phyloP scores from a whole-genome alignment of 2,329 filamentous ascomycete species.

The Neoascochyta sp. region DNA sequence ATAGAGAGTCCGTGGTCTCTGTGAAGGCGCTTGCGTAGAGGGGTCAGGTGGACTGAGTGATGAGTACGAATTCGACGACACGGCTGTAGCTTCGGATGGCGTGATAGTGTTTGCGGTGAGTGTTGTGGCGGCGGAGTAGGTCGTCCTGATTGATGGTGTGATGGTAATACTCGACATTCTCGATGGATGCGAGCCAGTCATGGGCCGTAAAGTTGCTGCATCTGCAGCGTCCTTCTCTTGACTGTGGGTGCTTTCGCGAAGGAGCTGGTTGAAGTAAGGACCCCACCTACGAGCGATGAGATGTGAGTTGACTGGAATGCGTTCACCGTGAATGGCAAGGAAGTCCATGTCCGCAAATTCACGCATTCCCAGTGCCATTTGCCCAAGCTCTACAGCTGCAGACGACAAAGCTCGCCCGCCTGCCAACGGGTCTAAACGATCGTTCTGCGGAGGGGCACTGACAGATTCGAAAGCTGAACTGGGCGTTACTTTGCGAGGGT shows the following conservation, averaged over 20 bases:
- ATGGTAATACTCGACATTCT: slow-evolving; percentile 84
- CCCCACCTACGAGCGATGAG: slow-evolving; percentile 88
- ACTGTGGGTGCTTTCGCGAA: slow-evolving; percentile 69
- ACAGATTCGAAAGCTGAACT: slow-evolving; percentile 82
- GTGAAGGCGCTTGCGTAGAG: slow-evolving; percentile 52
- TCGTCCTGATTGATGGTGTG: slow-evolving; percentile 61
- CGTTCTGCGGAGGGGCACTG: slow-evolving; percentile 64
- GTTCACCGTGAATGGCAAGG: slow-evolving; percentile 82
- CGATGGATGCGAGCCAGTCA: slow-evolving; percentile 52
- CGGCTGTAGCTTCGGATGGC: slow-evolving; percentile 36
- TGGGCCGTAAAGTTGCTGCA: slow-evolving; percentile 67
- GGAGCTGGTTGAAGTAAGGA: slow-evolving; percentile 87
- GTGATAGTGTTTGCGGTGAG: slow-evolving; percentile 39
- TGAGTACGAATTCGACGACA: slow-evolving; percentile 41
- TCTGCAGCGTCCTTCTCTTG: slow-evolving; percentile 61
- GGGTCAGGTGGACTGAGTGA: slow-evolving; percentile 53
- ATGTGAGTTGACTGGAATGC: slow-evolving; percentile 89
- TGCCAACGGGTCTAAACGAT: slow-evolving; percentile 54
- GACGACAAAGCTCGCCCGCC: slow-evolving; percentile 73
- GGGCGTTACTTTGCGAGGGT: slow-evolving; percentile 73
- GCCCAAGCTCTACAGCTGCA: slow-evolving; percentile 80
- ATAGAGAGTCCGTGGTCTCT: slow-evolving; percentile 83
- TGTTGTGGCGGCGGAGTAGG: slow-evolving; percentile 44
- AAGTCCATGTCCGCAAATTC: slow-evolving; percentile 97
- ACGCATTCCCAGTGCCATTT: slow-evolving; percentile 71